phyloP scores from a whole-genome alignment of 495 filamentous ascomycete genomes.

The Penicillium odoratum region DNA sequence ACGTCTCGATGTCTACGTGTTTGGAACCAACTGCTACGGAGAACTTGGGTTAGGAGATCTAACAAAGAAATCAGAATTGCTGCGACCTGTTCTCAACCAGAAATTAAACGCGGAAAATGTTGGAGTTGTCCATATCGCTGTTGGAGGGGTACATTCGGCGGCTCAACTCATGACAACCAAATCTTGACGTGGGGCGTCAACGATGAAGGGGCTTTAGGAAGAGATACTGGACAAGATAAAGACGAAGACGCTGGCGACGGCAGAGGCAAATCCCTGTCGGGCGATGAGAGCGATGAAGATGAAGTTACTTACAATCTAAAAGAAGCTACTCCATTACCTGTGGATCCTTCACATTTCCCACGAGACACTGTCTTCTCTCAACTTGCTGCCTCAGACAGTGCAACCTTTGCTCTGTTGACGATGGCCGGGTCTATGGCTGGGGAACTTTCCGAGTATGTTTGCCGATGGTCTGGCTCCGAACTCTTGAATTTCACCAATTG shows the following conservation, averaged over 20 bases:
- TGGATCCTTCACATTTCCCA: conserved; percentile 3
- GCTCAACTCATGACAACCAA: conserved; percentile 6
- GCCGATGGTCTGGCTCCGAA: not conserved
- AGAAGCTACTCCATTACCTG: conserved; percentile 6
- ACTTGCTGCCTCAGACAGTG: conserved; percentile 61
- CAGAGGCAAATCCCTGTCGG: not conserved
- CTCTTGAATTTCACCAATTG: not conserved
- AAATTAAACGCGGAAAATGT: not conserved
- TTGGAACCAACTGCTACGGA: conserved; percentile 9
- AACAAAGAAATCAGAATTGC: conserved; percentile 8
- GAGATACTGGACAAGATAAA: not conserved
- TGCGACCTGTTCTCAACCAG: conserved; percentile 3
- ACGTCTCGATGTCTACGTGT: conserved; percentile 4
- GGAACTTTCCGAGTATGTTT: conserved; percentile 37
- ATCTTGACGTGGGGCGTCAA: conserved; percentile 11
- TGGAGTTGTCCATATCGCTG: conserved; percentile 1
- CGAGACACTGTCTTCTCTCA: conserved; percentile 43
- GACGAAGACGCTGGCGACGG: not conserved
- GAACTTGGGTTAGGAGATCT: conserved; percentile 6
- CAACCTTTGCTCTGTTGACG: conserved; percentile 61
- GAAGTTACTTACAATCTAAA: conserved; percentile 3
- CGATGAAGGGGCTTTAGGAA: conserved; percentile 6
- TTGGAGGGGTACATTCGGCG: conserved; percentile 7
- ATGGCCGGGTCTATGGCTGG: conserved; percentile 68
- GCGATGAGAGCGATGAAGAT: conserved; percentile 5